Base-by-base conservation (phyloP, 148 eudicot genomes). In the Chenopodium berlandieri region DNA sequence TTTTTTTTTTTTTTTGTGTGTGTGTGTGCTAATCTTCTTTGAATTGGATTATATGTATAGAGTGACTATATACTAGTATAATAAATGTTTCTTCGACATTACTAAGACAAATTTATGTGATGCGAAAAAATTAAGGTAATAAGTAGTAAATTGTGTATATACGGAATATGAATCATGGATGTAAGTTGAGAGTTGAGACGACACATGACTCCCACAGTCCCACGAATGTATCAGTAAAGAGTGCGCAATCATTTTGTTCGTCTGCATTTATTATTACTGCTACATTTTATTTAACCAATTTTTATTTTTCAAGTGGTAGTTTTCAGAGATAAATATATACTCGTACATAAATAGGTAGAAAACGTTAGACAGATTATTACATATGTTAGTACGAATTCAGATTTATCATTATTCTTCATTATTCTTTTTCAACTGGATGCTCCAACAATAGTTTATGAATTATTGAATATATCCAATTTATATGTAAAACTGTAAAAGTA, bases 151-250 rank as follows among this genome's bases (percentile, higher is more conserved):
- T 40, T 40, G 8, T 56, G 19, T 14, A 56, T 16, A 56, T 40
- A 40, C 0, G 44, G 5, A 40, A 0, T 2, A 32, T 32, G 34
- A 32, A 32, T 40, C 44, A 40, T 40, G 44, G 44, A 56, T 56
- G 16, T 56, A 56, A 13, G 60, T 56, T 56, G 60, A 56, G 60
- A 22, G 10, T 58, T 58, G 69, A 65, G 16, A 65, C 32, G 44
- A 40, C 44, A 66, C 34, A 66, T 66, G 32, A 66, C 71, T 30
- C 34, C 71, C 71, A 67, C 71, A 66, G 37, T 66, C 34, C 71
- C 71, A 67, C 71, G 71, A 67, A 67, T 67, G 71, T 30, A 5
- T 62, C 66, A 62, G 25, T 62, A 14, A 31, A 67, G 19, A 67
- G 25, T 30, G 11, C 31, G 34, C 71, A 67, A 30, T 30, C 37